A percentile compares a stretch with the other conserved stretches of the same genome.
These are phyloP conservation scores for Apophysomyces sp. DNA, from an alignment of 371 early-diverging fungal genomes.

Conservation along the genomic window DNA sequence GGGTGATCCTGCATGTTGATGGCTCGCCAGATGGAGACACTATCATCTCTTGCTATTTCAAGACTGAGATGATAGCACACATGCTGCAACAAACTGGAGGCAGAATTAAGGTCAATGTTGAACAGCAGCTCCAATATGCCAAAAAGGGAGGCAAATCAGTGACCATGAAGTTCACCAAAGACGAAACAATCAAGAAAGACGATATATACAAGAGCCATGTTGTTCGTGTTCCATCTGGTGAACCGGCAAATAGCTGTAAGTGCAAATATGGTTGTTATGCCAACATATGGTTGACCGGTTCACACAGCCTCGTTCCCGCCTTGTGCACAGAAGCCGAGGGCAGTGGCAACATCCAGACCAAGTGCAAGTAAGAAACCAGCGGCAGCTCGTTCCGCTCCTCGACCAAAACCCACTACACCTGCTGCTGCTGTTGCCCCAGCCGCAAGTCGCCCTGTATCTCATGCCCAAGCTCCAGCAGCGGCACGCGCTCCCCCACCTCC, in stretches of 20 bases:
- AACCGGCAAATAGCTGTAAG: conserved; percentile 63
- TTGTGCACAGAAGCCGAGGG: conserved; percentile 49
- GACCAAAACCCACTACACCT: conserved; percentile 7
- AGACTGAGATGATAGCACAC: conserved; percentile 84
- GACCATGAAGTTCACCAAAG: conserved; percentile 77
- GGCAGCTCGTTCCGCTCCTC: conserved; percentile 18
- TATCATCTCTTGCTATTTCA: conserved; percentile 60
- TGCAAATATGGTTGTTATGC: not conserved
- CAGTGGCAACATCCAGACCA: conserved; percentile 18
- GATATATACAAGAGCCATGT: conserved; percentile 78
- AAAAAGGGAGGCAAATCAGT: conserved; percentile 79
- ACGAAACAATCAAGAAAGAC: conserved; percentile 57
- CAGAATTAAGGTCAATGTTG: conserved; percentile 60
- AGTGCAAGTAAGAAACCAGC: conserved; percentile 25
- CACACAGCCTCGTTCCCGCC: conserved; percentile 64
- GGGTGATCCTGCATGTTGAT: conserved; percentile 75
- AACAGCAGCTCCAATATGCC: conserved; percentile 59
- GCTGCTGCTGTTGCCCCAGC: conserved; percentile 14
- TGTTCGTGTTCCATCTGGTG: conserved; percentile 69
- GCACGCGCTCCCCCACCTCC: conserved; percentile 48
- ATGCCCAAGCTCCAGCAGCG: conserved; percentile 13
- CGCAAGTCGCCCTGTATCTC: conserved; percentile 22
- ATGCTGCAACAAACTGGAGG: conserved; percentile 57
- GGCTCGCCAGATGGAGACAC: conserved; percentile 61
- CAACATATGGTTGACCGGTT: not conserved